Evolutionary conservation across 495 filamentous ascomycete species (phyloP).

Genomic region (Jackrogersella minutella): DNA sequence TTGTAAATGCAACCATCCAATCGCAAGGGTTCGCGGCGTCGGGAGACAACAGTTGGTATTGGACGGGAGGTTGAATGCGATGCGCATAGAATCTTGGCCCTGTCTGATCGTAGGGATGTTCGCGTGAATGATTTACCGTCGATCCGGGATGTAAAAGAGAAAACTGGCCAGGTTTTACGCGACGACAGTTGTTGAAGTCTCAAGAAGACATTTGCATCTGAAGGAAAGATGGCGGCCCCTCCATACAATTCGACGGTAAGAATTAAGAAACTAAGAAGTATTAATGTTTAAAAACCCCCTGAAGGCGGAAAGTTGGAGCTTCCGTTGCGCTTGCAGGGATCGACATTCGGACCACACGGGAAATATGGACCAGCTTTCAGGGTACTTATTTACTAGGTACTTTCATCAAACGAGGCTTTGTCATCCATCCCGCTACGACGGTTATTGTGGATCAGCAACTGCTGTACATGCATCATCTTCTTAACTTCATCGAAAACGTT

Average conservation of each 20-base stretch:
- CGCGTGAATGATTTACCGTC: conserved; percentile 8
- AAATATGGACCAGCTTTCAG: neutral
- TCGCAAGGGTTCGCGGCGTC: conserved; percentile 36
- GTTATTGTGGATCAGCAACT: conserved; percentile 13
- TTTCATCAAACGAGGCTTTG: conserved; percentile 17
- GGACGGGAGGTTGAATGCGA: conserved; percentile 41
- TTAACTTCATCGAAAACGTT: conserved; percentile 3
- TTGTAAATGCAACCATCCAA: conserved; percentile 43
- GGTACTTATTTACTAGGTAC: neutral
- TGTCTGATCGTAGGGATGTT: conserved; percentile 14
- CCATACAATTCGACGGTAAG: conserved; percentile 62
- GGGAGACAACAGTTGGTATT: conserved; percentile 36
- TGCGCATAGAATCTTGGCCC: conserved; percentile 40
- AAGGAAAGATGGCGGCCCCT: conserved; percentile 84
- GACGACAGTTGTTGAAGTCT: conserved; percentile 34
- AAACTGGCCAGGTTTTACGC: conserved; percentile 11
- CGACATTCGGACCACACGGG: neutral
- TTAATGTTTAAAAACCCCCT: conserved; percentile 13
- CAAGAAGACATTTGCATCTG: conserved; percentile 60
- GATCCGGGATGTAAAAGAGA: conserved; percentile 1
- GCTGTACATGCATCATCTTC: neutral
- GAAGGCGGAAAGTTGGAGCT: conserved; percentile 26
- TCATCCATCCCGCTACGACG: conserved; percentile 18
- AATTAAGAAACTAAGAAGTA: neutral
- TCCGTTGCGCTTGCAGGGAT: conserved; percentile 27